These are phyloP conservation scores for Liquidambar formosana DNA, from an alignment of 164 flowering plant species.

Conservation along the genomic window DNA sequence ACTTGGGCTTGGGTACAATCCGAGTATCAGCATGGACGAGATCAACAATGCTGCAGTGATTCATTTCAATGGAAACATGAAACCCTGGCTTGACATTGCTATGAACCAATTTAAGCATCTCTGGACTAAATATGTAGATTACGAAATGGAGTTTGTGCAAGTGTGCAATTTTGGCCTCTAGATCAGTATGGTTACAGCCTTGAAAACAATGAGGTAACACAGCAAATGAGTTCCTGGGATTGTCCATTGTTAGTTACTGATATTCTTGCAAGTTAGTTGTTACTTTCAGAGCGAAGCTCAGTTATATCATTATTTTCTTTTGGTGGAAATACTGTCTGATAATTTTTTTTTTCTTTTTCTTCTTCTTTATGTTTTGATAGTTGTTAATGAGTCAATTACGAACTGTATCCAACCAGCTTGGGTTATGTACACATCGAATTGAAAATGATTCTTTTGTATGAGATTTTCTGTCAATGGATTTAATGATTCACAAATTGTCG, in stretches of 20 bases:
- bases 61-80: slow-evolving; percentile 90
- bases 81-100: slow-evolving; percentile 98
- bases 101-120: slow-evolving; percentile 76
- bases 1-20: slow-evolving; percentile 88
- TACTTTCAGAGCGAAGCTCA: slow-evolving; percentile 29
- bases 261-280: slow-evolving; percentile 5
- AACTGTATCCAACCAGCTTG: slow-evolving; percentile 8
- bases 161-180: slow-evolving; percentile 94
- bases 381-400: slow-evolving; percentile 1
- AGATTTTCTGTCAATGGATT: background rate
- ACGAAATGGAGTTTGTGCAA: slow-evolving; percentile 87
- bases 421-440: slow-evolving; percentile 7
- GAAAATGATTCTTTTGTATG: slow-evolving; percentile 11
- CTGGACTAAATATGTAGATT: slow-evolving; percentile 90
- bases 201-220: slow-evolving; percentile 15
- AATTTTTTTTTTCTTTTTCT: too few species aligned
- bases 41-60: slow-evolving; percentile 86
- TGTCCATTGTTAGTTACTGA: slow-evolving; percentile 7
- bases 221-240: slow-evolving; percentile 6
- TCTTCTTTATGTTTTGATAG: background rate
- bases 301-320: slow-evolving; percentile 9
- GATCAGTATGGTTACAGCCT: slow-evolving; percentile 12
- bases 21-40: slow-evolving; percentile 90
- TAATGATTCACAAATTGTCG: background rate
- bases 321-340: slow-evolving; percentile 12